Percentiles rank a stretch among this genome's conserved stretches.
Evolutionary conservation across 495 filamentous ascomycete genomes (phyloP).

Genomic region (Amniculicola lignicola): DNA sequence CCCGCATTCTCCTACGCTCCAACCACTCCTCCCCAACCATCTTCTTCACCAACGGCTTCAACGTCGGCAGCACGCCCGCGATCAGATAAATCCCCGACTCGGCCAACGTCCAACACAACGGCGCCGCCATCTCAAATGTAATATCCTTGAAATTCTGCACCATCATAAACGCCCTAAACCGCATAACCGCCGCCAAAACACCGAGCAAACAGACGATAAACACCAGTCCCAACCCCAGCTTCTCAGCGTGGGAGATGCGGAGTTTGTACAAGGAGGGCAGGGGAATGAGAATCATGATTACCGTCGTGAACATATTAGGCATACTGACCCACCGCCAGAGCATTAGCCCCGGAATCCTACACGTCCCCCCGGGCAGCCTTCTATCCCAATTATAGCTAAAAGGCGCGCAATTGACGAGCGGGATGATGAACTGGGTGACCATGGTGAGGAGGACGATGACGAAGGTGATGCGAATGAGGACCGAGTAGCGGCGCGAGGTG

Average conservation of each 20-base stretch:
- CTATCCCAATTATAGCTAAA: slow-evolving; percentile 9
- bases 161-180: slow-evolving; percentile 9
- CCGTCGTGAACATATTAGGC: slow-evolving; percentile 14
- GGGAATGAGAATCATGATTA: slow-evolving; percentile 16
- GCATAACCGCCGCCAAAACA: slow-evolving; percentile 16
- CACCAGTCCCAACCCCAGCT: slow-evolving; percentile 1
- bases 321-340: slow-evolving; percentile 19
- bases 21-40: slow-evolving; percentile 5
- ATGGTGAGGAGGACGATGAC: slow-evolving; percentile 8
- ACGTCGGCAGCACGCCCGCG: slow-evolving; percentile 16
- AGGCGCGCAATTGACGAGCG: slow-evolving; percentile 21
- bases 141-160: slow-evolving; percentile 16
- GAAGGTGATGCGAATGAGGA: slow-evolving; percentile 12
- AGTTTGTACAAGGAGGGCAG: slow-evolving; percentile 11
- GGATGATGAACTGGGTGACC: slow-evolving; percentile 17
- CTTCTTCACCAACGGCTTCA: slow-evolving; percentile 14
- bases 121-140: slow-evolving; percentile 8
- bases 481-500: not conserved
- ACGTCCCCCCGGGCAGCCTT: not conserved
- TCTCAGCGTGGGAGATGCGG: not conserved
- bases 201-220: slow-evolving; percentile 8
- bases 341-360: not conserved
- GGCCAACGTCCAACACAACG: slow-evolving; percentile 20
- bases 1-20: too few relatives aligned
- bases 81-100: slow-evolving; percentile 22